Percentiles rank a stretch among this genome's conserved stretches.
These are phyloP conservation scores for Candida ficus DNA, from an alignment of 805 yeast species.

Conservation along the genomic window DNA sequence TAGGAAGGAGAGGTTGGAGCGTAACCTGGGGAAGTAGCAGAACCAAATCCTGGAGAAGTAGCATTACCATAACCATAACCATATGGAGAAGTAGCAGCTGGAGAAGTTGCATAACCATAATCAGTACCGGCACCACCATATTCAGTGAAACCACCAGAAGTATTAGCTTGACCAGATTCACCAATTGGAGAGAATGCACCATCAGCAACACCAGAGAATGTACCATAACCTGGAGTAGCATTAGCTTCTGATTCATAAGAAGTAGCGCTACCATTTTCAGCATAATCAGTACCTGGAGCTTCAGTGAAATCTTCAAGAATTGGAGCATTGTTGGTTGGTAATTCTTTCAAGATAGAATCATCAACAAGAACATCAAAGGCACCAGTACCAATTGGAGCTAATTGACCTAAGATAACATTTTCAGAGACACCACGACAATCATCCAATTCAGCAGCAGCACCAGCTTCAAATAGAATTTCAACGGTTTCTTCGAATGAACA, in stretches of 20 bases:
- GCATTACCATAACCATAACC: conserved; percentile 44
- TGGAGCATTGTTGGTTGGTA: conserved; percentile 31
- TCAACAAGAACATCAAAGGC: conserved; percentile 94
- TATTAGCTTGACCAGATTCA: conserved; percentile 79
- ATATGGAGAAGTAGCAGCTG: conserved; percentile 49
- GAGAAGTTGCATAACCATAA: conserved; percentile 54
- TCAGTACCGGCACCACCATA: conserved; percentile 57
- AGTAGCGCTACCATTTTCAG: conserved; percentile 69
- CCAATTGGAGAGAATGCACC: conserved; percentile 90
- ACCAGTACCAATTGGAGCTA: conserved; percentile 99
- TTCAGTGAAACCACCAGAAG: conserved; percentile 69
- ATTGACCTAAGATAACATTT: conserved; percentile 94
- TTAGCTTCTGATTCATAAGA: conserved; percentile 72
- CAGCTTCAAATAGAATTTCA: conserved; percentile 95
- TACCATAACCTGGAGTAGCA: conserved; percentile 72
- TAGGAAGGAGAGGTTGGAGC: conserved; percentile 70
- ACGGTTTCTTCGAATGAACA: conserved; percentile 99
- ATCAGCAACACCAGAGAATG: conserved; percentile 59
- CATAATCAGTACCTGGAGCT: conserved; percentile 32
- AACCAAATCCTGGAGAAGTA: conserved; percentile 47
- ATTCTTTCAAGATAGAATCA: conserved; percentile 68
- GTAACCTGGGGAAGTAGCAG: conserved; percentile 69
- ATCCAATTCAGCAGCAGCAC: conserved; percentile 95
- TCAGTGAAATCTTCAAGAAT: conserved; percentile 35
- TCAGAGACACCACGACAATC: conserved; percentile 99